Base-by-base conservation (phyloP, 169 alveolate genomes). In the Plasmodium chabaudi region DNA sequence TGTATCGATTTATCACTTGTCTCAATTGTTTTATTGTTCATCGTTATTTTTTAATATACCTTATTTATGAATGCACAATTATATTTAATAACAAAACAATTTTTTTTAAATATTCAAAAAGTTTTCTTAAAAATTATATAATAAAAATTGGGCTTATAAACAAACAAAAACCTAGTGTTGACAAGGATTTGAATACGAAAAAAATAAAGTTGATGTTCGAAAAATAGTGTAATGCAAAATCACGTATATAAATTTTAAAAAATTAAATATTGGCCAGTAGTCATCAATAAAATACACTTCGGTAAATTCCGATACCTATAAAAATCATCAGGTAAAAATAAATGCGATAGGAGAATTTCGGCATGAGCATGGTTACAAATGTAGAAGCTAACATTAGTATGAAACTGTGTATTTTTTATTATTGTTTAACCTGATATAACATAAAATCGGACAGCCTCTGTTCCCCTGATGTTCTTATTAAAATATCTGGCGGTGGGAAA, bases 401-500 rank as follows among this genome's bases (percentile, higher is more conserved):
- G 12, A 21, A 19, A 4, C 17, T 44, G 12, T 60, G 17, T 60
- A 60, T 51, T 73, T 72, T 53, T 57, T 13, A 0, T 47, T 23
- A 53, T 19, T 6, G 51, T 1, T 93, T 21, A 70, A 93, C 97
- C 87, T 96, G 98, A 82, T 95, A 96, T 39, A 96, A 64, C 64
- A 96, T 93, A 72, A 96, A 96, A 73, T 96, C 98, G 7, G 98
- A 96, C 21, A 96, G 93, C 47, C 98, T 72, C 55, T 97, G 88
- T 60, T 93, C 98, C 0, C 98, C 98, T 3, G 98, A 96, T 3
- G 98, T 96, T 71, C 98, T 91, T 46, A 96, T 94, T 27, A 96
- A 73, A 51, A 96, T 77, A 19, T 96, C 90, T n/a, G 98, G 98
- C 10, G 95, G 96, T 27, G 96, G 95, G 13, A 64, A 34, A 60